A percentile compares a stretch with the other conserved stretches of the same genome.
Evolutionary conservation across 2,329 filamentous ascomycete species (phyloP).

Genomic region (Allantophomopsis cytisporea): DNA sequence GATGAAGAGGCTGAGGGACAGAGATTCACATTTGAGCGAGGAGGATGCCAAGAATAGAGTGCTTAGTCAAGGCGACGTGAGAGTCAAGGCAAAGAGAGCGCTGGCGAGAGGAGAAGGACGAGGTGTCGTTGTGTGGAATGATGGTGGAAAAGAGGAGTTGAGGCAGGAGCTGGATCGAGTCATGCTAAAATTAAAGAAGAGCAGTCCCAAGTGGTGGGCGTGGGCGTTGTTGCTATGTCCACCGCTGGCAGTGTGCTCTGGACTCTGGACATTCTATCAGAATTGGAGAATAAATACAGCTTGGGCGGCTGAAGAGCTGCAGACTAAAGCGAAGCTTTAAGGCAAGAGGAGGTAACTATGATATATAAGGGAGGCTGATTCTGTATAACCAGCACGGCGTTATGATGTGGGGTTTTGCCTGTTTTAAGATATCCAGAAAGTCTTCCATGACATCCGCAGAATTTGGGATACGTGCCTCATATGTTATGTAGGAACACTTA

Average conservation of each 20-base stretch:
- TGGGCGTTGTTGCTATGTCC: constrained; percentile 57
- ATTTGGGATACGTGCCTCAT: no score
- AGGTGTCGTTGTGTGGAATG: constrained; percentile 86
- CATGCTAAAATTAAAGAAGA: constrained; percentile 44
- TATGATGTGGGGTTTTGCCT: no score
- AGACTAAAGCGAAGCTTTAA: constrained; percentile 25
- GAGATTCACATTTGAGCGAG: constrained; percentile 66
- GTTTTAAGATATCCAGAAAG: no score
- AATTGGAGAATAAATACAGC: constrained; percentile 56
- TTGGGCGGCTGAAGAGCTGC: constrained; percentile 52
- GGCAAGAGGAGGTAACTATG: no score
- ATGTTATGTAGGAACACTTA: no score
- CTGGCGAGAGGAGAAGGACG: constrained; percentile 47
- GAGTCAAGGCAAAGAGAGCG: constrained; percentile 67
- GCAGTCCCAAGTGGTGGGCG: constrained; percentile 53
- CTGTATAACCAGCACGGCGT: no score
- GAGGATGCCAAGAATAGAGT: constrained; percentile 85
- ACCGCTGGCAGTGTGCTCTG: constrained; percentile 57
- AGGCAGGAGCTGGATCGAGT: constrained; percentile 50
- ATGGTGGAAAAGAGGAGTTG: constrained; percentile 59
- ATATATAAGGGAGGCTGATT: no score
- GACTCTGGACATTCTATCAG: constrained; percentile 57
- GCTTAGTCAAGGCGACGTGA: constrained; percentile 72
- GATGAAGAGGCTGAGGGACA: constrained; percentile 60
- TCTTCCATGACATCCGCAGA: no score